Evolutionary conservation across 352 stramenopile genomes (phyloP), one percentile per base, ranked within the genome.

Genomic region (Phytophthora vignae): DNA sequence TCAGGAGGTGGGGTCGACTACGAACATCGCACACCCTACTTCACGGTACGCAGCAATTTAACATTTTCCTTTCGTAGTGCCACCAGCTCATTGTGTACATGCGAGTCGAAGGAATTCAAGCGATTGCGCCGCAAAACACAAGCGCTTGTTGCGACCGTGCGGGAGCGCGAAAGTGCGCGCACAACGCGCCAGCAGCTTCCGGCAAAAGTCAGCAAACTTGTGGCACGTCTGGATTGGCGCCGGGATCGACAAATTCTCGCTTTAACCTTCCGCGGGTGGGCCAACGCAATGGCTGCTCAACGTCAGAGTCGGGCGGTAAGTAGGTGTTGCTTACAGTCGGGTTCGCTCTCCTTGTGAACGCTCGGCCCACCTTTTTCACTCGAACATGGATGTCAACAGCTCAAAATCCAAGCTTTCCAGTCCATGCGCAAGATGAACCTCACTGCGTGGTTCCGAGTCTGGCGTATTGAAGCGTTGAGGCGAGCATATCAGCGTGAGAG

Each of bases 401-500:
- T 95, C 40, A 92, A 93, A 67, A 87, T 84, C 25, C 69, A 76
- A 36, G 76, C 82, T 8, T 93, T 93, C 64, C 85, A 80, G 17
- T 80, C 78, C 3, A 76, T 76, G 25, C 76, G 81, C 15, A 84
- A 82, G 66, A 79, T 77, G 25, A 92, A 83, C 48, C 25, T 93
- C 40, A 89, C 74, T 42, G 67, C 84, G 19, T 72, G 88, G 48
- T 95, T 95, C 55, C 85, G 84, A 7, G 79, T 88, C 1, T 95
- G 88, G 88, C 78, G 87, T 1, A 77, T 94, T 31, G 86, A 93
- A 72, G 86, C 88, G 1, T 56, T 95, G 31, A 72, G 85, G 3
- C 70, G 79, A 42, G 87, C 85, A 1, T 94, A 94, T 71, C 88
- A 93, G 64, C 83, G 87, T 9, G 86, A 94, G 63, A 94, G 83